Conservation (phyloP, 2,329 filamentous ascomycete genomes). For the Remersonia thermophila region DNA sequence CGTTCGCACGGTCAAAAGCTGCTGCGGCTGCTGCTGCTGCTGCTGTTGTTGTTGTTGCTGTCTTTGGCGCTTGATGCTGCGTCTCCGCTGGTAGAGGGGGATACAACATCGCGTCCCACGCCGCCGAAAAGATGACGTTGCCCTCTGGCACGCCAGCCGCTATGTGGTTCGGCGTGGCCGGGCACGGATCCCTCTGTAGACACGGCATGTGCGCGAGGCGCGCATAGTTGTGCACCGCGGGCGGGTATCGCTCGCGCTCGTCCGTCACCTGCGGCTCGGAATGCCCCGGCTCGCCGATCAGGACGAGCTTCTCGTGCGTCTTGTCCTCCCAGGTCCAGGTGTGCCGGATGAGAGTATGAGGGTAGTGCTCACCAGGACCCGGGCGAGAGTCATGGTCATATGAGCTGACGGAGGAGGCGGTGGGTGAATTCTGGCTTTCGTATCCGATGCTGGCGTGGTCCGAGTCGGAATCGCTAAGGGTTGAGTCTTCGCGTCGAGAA, state of each 20-base stretch:
- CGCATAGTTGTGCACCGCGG: constrained; percentile 36
- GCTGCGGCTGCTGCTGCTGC: too few species aligned
- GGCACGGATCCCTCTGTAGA: constrained; percentile 28
- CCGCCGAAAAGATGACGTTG: constrained; percentile 35
- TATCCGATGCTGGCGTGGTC: constrained; percentile 7
- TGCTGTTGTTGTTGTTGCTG: too few species aligned
- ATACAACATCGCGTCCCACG: constrained; percentile 35
- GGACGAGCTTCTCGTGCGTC: constrained; percentile 7
- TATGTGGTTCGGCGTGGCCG: constrained; percentile 37
- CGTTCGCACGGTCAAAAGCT: too few species aligned
- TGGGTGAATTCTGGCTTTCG: too few species aligned
- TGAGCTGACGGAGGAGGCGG: too few species aligned
- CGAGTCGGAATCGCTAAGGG: too few species aligned
- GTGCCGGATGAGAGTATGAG: constrained; percentile 6
- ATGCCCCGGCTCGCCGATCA: too few species aligned
- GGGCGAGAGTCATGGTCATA: too few species aligned
- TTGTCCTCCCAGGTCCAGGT: constrained; percentile 19
- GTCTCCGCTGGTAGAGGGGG: too few species aligned
- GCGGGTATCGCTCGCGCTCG: constrained; percentile 20
- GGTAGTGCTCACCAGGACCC: not conserved
- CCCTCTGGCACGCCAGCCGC: constrained; percentile 35
- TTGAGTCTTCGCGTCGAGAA: too few species aligned
- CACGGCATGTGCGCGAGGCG: constrained; percentile 25
- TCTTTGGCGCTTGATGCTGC: too few species aligned
- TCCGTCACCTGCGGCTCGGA: too few species aligned